Evolutionary conservation across 805 yeast genomes (phyloP).

Genomic region (Schizosaccharomyces lindneri): DNA sequence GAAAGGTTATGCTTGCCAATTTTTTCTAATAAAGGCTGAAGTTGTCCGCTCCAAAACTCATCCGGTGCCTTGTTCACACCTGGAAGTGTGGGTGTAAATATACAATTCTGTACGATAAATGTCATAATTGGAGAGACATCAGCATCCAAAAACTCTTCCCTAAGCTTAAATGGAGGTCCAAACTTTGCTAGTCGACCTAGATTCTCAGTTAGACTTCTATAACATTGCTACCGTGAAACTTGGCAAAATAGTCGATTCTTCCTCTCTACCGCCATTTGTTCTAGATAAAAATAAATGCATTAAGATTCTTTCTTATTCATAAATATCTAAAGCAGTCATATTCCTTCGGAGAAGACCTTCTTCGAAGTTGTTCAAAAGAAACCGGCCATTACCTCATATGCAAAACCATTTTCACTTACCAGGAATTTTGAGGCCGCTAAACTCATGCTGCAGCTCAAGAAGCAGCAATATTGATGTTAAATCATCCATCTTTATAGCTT

Average conservation of each 20-base stretch:
- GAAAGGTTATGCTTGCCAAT: neutral
- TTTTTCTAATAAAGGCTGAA: neutral
- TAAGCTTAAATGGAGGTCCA: neutral
- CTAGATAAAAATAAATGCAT: no score
- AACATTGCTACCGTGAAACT: no score
- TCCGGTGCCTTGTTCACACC: neutral
- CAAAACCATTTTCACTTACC: neutral
- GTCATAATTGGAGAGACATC: conserved; percentile 1
- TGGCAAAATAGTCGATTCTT: no score
- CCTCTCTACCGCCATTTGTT: no score
- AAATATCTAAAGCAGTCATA: no score
- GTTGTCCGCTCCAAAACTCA: neutral
- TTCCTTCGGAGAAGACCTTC: no score
- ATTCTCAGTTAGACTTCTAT: neutral
- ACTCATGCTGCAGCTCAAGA: neutral
- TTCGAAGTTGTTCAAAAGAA: no score
- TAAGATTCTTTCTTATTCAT: no score
- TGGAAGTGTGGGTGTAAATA: conserved; percentile 1
- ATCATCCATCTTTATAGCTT: neutral
- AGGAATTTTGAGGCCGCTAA: neutral
- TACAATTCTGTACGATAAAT: neutral
- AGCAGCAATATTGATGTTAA: neutral
- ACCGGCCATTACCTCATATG: no score
- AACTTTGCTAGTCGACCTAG: neutral
- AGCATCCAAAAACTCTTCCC: neutral